phyloP scores from a whole-genome alignment of 1,284 basidiomycete genomes.

The Salmacisia buchloeana region DNA sequence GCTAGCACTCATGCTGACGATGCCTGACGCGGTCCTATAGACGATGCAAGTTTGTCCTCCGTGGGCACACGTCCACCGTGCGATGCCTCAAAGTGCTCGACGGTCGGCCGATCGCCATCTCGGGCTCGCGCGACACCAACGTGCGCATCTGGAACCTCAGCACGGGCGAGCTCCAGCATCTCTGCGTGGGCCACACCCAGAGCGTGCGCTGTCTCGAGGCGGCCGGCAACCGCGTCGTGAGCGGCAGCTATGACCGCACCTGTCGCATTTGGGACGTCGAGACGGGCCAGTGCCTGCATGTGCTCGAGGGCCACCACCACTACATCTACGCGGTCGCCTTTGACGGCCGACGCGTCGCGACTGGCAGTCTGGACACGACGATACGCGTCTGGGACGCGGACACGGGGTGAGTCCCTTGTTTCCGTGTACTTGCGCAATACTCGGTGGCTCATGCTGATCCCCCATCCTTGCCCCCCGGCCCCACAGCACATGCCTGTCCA shows the following conservation, averaged over 20 bases:
- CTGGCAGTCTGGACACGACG: conserved; percentile 64
- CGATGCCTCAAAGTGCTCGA: conserved; percentile 84
- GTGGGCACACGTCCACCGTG: conserved; percentile 84
- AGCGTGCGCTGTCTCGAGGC: conserved; percentile 86
- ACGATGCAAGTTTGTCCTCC: conserved; percentile 69
- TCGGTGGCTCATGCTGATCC: conserved; percentile 64
- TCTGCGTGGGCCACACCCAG: conserved; percentile 71
- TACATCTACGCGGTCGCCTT: conserved; percentile 92
- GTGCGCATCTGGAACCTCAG: conserved; percentile 91
- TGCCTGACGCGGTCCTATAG: neutral
- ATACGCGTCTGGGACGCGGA: conserved; percentile 46
- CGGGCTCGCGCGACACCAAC: conserved; percentile 71
- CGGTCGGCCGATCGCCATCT: conserved; percentile 77
- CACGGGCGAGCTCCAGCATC: conserved; percentile 64
- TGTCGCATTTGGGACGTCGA: conserved; percentile 48
- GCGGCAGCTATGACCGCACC: conserved; percentile 82
- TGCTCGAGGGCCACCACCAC: conserved; percentile 80
- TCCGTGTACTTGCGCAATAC: conserved; percentile 50
- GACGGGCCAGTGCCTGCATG: conserved; percentile 65
- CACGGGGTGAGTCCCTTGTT: conserved; percentile 82
- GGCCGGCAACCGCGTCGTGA: conserved; percentile 71
- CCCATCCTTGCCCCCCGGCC: neutral
- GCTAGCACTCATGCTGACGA: neutral
- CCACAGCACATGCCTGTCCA: conserved; percentile 68
- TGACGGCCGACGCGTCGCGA: conserved; percentile 76